Evolutionary conservation across 2,329 filamentous ascomycete genomes (phyloP).

Genomic region (Colletotrichum tropicicola): DNA sequence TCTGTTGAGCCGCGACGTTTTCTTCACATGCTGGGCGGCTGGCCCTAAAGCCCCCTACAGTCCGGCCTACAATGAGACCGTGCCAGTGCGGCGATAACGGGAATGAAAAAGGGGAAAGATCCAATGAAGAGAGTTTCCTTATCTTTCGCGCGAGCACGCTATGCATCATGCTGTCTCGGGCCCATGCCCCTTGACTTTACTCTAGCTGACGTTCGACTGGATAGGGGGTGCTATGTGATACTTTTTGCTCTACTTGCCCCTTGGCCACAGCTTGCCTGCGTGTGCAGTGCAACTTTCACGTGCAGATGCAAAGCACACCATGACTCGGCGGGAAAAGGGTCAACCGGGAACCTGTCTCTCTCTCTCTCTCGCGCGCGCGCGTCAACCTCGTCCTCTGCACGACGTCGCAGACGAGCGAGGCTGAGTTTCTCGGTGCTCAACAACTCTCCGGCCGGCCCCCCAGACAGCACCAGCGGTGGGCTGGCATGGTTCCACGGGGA

Average conservation of each 20-base stretch:
- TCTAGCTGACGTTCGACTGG: background rate
- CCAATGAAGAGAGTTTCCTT: slow-evolving; percentile 25
- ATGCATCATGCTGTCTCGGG: slow-evolving; percentile 16
- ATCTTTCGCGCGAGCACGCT: slow-evolving; percentile 2
- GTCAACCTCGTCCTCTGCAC: background rate
- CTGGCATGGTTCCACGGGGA: background rate
- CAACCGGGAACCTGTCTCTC: background rate
- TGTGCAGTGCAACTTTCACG: background rate
- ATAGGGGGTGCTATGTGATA: background rate
- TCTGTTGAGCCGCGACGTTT: background rate
- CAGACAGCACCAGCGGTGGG: no score
- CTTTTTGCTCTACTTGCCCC: background rate
- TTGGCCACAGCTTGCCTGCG: background rate
- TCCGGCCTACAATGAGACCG: background rate
- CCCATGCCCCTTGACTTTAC: background rate
- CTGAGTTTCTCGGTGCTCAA: slow-evolving; percentile 9
- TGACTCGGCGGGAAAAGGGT: background rate
- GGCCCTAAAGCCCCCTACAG: background rate
- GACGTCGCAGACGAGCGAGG: slow-evolving; percentile 22
- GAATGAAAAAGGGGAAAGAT: background rate
- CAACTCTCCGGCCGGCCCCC: background rate
- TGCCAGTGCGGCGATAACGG: slow-evolving; percentile 20
- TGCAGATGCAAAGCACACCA: background rate
- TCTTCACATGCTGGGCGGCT: slow-evolving; percentile 16
- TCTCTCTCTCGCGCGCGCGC: no score